Evolutionary conservation across 2,329 filamentous ascomycete genomes (phyloP).

Genomic region (Colletotrichum aenigma): DNA sequence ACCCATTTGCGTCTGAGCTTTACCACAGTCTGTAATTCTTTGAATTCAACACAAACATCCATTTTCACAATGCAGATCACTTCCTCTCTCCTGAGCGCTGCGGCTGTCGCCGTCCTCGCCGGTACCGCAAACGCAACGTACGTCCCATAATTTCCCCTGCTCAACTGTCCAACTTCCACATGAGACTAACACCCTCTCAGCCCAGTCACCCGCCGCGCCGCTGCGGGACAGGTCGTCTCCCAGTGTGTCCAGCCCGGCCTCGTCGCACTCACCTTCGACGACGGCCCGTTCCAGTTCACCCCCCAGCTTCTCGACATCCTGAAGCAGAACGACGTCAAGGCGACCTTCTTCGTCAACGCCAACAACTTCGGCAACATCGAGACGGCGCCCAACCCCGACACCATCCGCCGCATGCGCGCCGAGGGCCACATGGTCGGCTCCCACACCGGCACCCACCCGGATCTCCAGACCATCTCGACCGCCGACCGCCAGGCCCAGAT

Average conservation of each 20-base stretch:
- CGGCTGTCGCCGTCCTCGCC: not conserved
- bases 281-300: conserved; percentile 49
- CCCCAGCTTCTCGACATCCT: conserved; percentile 42
- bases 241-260: conserved; percentile 36
- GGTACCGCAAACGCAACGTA: conserved; percentile 9
- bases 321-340: conserved; percentile 32
- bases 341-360: conserved; percentile 47
- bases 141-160: not conserved
- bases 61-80: not conserved
- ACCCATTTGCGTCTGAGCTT: not conserved
- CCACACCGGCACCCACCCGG: conserved; percentile 45
- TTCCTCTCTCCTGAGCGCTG: not conserved
- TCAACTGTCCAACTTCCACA: not conserved
- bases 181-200: conserved; percentile 4
- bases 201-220: conserved; percentile 2
- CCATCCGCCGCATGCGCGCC: conserved; percentile 43
- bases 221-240: not conserved
- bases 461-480: conserved; percentile 41
- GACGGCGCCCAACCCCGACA: conserved; percentile 36
- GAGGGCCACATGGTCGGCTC: conserved; percentile 48
- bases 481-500: conserved; percentile 41
- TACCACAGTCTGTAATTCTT: not conserved
- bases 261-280: conserved; percentile 52
- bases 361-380: conserved; percentile 47
- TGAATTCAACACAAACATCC: not conserved